Evolutionary conservation across 2,329 filamentous ascomycete species (phyloP), one percentile per base, ranked within the genome.

Genomic region (Fusarium euwallaceae): DNA sequence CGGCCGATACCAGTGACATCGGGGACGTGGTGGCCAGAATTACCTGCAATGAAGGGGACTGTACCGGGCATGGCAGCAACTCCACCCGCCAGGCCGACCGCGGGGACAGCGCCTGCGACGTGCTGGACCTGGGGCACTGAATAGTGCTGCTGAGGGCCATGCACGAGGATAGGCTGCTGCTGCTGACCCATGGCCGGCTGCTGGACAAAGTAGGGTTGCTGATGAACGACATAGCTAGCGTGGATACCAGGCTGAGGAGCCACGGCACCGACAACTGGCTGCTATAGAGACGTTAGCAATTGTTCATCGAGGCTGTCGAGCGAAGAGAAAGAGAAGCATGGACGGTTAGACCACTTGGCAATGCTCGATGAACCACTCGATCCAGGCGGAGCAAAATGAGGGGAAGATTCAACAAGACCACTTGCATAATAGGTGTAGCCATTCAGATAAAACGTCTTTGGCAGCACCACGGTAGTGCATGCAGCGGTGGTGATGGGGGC

Each of bases 1-100:
- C 85, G 86, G 71, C 88, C 88, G 61, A 90, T 77, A 66, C 88
- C 85, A 81, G 87, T 81, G 69, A 89, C 84, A 71, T 91, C 87
- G n/a, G 86, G 84, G 72, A 83, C 79, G 56, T 73, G 77, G 61
- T 73, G 77, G 61, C 79, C 81, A 71, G 73, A 67, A 80, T 83
- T 86, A 83, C 85, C 85, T 84, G 84, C 80, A 77, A 85, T 78
- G 75, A 84, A 74, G 71, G 81, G 81, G 60, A 80, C 64, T 48
- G 77, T 75, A 60, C 75, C 73, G 27, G 62, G 74, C 36, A 76
- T 64, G 59, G 73, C 69, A 66, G 70, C 48, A 53, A 29, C 69
- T 55, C 77, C 76, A 61, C 78, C 76, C 20, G 72, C 66, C 71
- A 80, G 36, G 24, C 79, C 79, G 64, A 79, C 74, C 37, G 69